Base-by-base conservation (phyloP, 352 stramenopile species). In the Globisporangium paddicum region DNA sequence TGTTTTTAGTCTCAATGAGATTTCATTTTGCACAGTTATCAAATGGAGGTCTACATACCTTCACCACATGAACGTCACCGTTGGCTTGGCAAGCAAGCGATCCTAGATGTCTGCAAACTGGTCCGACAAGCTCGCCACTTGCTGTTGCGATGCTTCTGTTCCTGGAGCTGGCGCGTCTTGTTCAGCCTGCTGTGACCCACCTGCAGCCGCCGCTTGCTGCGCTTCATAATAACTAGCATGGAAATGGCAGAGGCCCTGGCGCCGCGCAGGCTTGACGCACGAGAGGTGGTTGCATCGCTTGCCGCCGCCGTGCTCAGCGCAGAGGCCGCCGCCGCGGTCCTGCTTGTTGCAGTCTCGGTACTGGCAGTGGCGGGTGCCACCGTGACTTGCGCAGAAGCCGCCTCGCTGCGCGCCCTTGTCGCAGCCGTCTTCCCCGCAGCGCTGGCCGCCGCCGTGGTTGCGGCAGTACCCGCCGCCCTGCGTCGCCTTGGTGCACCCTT, bases 291-390 rank as follows among this genome's bases (percentile, higher is more conserved):
- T 74, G 67, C 87, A 96, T 9, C 86, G 82, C 58, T 90, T 89
- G 47, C 85, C 87, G 26, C 87, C 87, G 46, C 87, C 87, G 59
- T 96, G 87, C 50, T 92, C 78, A 9, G 85, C 85, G 58, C 87
- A 96, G 58, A 86, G 90, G n/a, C 87, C 87, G 37, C 85, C 87
- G n/a, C 87, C 85, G 19, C 86, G 81, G 62, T 95, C 87, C 55
- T 93, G 89, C 67, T 95, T 95, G 45, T 79, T 90, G 67, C 87
- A 96, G 49, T 90, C 84, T 8, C 11, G 37, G 48, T 42, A 51
- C 21, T 57, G 57, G 11, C 57, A 63, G 48, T 32, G 58, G 13
- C 57, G 35, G 8, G 57, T 58, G 5, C 57, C 57, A 9, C 57
- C 57, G 38, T 63, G 57, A 30, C 57, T 53, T 8, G 57, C 57